Evolutionary conservation across 2,329 filamentous ascomycete genomes (phyloP), one percentile per base, ranked within the genome.

Genomic region (Dothidotthia symphoricarpi): DNA sequence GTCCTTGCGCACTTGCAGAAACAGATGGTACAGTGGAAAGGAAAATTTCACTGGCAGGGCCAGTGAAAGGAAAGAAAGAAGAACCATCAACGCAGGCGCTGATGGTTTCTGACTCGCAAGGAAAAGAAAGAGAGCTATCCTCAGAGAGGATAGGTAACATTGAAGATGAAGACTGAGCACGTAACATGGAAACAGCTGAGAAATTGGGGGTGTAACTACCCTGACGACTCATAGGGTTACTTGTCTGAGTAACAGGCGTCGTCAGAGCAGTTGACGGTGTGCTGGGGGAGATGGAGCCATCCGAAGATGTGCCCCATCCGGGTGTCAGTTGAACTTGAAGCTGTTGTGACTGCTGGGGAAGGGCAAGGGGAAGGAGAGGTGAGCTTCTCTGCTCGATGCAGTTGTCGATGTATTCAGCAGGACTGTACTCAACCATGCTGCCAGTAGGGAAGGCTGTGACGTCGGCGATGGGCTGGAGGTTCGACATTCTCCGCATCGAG

Each of bases 171-270:
- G 71, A 74, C 45, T 66, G 58, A 55, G 71, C 56, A 33, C 68
- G 68, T 58, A 71, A 56, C 69, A 73, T 72, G 44, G 65, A 64
- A 49, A 70, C 53, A 55, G 66, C 65, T 55, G 61, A 58, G 52
- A 71, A 66, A 40, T 61, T 61, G 29, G 63, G 58, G 53, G 66
- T 67, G 51, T 63, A 59, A 57, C 72, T 75, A 55, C 61, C 63
- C 47, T 71, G 62, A 52, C 72, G 68, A 53, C 70, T 74, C 71
- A 75, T 70, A 25, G 38, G 35, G 39, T 57, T 60, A 59, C 63
- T 67, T 33, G 63, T 56, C 29, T 59, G 53, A 57, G 63, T 64
- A 52, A 67, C 55, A 43, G 60, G 59, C 31, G 66, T 67, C 57
- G 65, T 57, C 42, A 65, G 53, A 46, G 58, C 58, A 48, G 62